These are phyloP conservation scores for Adansonia rubrostipa DNA, from an alignment of 441 rosid species.

Conservation along the genomic window DNA sequence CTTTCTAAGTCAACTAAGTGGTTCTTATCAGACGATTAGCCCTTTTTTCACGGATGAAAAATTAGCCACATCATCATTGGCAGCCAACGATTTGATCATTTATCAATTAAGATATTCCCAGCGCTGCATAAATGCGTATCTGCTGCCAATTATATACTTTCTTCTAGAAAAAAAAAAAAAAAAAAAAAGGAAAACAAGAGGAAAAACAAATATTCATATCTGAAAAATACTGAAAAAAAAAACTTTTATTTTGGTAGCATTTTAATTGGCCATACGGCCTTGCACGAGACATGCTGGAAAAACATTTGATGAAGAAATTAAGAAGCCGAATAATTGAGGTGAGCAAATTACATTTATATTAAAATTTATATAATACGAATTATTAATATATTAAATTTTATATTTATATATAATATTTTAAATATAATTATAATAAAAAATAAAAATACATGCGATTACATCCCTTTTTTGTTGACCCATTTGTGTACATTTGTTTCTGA, in stretches of 20 bases:
- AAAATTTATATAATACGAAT: too few species aligned
- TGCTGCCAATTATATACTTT: not conserved
- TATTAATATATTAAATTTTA: too few species aligned
- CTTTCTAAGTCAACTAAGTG: constrained; percentile 1
- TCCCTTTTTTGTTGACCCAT: not conserved
- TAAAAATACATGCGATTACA: too few species aligned
- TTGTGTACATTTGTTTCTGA: not conserved
- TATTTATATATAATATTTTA: too few species aligned
- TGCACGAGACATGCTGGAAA: not conserved
- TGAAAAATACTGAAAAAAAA: not conserved
- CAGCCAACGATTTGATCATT: not conserved
- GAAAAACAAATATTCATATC: not conserved
- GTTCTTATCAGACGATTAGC: not conserved
- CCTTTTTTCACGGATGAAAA: not conserved
- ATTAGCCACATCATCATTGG: not conserved
- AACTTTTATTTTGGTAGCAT: not conserved
- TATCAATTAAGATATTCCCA: not conserved
- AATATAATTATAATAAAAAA: too few species aligned
- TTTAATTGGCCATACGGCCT: not conserved
- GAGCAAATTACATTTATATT: too few species aligned
- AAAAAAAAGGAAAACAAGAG: too few species aligned
- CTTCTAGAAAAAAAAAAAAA: too few species aligned
- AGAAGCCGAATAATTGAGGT: not conserved
- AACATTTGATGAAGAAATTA: too few species aligned
- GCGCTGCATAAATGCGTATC: not conserved